phyloP scores from a whole-genome alignment of 2,329 filamentous ascomycete species.

The Coniosporium tulheliwenetii region DNA sequence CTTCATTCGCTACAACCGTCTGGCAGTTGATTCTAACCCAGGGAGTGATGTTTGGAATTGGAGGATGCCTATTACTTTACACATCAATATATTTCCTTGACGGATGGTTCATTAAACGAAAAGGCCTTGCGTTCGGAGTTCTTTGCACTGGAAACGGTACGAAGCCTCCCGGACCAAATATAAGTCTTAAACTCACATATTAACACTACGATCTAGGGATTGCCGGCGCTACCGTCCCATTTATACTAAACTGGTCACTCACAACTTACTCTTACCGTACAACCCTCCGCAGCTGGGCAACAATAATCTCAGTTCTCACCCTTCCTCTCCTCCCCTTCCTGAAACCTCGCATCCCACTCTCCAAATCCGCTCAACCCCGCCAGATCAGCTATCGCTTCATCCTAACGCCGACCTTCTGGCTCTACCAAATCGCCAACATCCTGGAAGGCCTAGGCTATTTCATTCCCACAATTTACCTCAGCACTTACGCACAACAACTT shows the following conservation, averaged over 20 bases:
- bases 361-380: slow-evolving; percentile 5
- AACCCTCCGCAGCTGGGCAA: slow-evolving; percentile 9
- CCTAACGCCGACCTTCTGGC: slow-evolving; percentile 12
- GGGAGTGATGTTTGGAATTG: slow-evolving; percentile 44
- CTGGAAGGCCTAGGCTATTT: slow-evolving; percentile 23
- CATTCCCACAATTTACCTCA: slow-evolving; percentile 22
- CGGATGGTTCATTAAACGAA: slow-evolving; percentile 44
- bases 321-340: slow-evolving; percentile 17
- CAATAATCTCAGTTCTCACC: slow-evolving; percentile 12
- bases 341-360: slow-evolving; percentile 16
- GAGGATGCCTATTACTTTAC: slow-evolving; percentile 27
- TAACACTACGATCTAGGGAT: slow-evolving; percentile 8
- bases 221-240: slow-evolving; percentile 10
- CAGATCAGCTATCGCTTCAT: slow-evolving; percentile 17
- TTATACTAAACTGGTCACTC: slow-evolving; percentile 7
- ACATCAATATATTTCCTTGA: slow-evolving; percentile 40
- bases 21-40: slow-evolving; percentile 43
- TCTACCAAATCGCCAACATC: slow-evolving; percentile 18
- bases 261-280: slow-evolving; percentile 10
- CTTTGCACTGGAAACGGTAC: slow-evolving; percentile 21
- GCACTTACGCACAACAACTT: slow-evolving; percentile 16
- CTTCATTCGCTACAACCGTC: slow-evolving; percentile 33
- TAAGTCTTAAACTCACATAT: not conserved
- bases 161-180: slow-evolving; percentile 9
- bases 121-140: slow-evolving; percentile 46